A percentile compares a stretch with the other conserved stretches of the same genome.
Evolutionary conservation across 306 rosid genomes (phyloP).

Genomic region (Dryas drummondii): DNA sequence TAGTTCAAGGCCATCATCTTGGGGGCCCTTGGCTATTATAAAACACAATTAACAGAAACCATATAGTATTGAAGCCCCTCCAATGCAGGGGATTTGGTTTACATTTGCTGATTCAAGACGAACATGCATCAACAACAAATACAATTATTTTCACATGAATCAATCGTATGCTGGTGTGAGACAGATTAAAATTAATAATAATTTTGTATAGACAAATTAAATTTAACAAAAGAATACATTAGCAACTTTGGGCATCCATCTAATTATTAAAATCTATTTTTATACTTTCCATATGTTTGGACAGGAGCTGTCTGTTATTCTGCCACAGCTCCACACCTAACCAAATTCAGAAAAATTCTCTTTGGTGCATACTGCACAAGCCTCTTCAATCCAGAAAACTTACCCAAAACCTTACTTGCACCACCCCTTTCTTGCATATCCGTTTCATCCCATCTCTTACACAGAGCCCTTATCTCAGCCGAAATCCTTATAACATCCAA

Average conservation of each 20-base stretch:
- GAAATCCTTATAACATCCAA: neutral
- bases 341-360: neutral
- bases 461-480: neutral
- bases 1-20: no score
- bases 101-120: no score
- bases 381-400: slow-evolving; percentile 13
- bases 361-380: neutral
- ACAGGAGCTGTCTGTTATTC: neutral
- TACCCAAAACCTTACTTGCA: slow-evolving; percentile 5
- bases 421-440: neutral
- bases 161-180: no score
- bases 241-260: no score
- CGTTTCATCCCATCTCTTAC: neutral
- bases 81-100: no score
- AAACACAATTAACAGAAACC: no score
- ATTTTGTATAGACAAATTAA: neutral
- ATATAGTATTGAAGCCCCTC: no score
- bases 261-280: no score
- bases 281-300: neutral
- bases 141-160: no score
- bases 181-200: neutral
- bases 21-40: no score
- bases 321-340: neutral
- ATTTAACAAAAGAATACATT: no score
- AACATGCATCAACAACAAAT: no score